Evolutionary conservation across 139 green algal species (phyloP), one percentile per base, ranked within the genome.

Genomic region (Eudorina sp.): DNA sequence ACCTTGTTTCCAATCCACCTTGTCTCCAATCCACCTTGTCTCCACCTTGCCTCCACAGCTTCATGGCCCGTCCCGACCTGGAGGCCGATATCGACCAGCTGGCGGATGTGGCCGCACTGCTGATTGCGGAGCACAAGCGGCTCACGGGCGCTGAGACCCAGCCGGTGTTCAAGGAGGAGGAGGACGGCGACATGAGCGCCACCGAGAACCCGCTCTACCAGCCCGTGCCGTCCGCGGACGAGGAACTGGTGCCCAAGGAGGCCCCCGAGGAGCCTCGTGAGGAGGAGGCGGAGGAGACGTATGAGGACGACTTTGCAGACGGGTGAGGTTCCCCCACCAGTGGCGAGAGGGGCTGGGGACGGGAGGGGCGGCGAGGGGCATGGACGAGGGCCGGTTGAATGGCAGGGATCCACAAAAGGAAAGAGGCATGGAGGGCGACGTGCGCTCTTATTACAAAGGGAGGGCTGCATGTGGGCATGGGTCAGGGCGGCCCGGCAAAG

Each of bases 21-120:
- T n/a, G n/a, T n/a, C n/a, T n/a, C n/a, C n/a, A n/a, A n/a, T n/a
- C n/a, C n/a, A n/a, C n/a, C n/a, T n/a, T n/a, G n/a, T 58, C 1
- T 74, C 31, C 29, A 41, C n/a, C 38, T n/a, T n/a, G n/a, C 68
- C 68, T 51, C 1, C 31, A 7, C 87, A 88, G 78, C 64, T 90
- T 90, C 78, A 77, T 81, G 51, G 48, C 38, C 27, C 66, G 62
- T 16, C 74, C 87, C 2, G 48, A 77, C 31, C 53, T 90, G 62
- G 87, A 90, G 87, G 87, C 83, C 25, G 78, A 91, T 51, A 73
- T 91, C 60, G 88, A 89, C 69, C 45, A 86, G 81, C 60, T 91
- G 58, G 73, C 74, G 11, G 82, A 85, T 8, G 82, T 89, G 46
- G n/a, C 31, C 4, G 48, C 36, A n/a, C 73, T 88, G 60, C 62